phyloP scores from a whole-genome alignment of 805 yeast genomes.

The Cyberlindnera petersonii region DNA sequence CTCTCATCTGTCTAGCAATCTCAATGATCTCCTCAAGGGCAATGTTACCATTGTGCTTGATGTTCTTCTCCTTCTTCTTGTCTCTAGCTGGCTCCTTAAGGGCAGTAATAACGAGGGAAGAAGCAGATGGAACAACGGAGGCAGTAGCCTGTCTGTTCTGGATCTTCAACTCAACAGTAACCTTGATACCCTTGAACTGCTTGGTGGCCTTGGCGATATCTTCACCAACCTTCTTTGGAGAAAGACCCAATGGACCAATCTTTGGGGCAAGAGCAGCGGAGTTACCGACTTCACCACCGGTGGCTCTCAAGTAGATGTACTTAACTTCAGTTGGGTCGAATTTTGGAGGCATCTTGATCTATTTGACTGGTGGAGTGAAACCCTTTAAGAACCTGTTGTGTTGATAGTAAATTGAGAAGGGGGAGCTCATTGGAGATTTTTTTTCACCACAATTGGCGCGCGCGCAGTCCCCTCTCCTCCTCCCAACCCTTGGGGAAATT shows the following conservation, averaged over 20 bases:
- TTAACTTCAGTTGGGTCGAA: conserved; percentile 98
- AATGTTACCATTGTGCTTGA: conserved; percentile 98
- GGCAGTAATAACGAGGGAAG: conserved; percentile 97
- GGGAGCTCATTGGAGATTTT: conserved; percentile 3
- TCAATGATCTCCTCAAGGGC: conserved; percentile 94
- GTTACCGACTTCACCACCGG: conserved; percentile 99
- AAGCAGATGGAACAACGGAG: conserved; percentile 99
- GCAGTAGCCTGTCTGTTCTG: conserved; percentile 99
- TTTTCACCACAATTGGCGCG: conserved; percentile 5
- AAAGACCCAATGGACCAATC: conserved; percentile 99
- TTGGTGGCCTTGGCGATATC: conserved; percentile 99
- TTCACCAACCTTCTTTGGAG: conserved; percentile 99
- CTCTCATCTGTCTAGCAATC: conserved; percentile 96
- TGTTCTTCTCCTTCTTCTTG: conserved; percentile 99
- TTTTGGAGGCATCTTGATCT: conserved; percentile 85
- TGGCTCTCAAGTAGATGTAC: conserved; percentile 98
- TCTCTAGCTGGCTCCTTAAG: conserved; percentile 99
- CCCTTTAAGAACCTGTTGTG: not conserved
- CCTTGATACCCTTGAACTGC: conserved; percentile 98
- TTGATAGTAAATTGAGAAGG: too few relatives aligned
- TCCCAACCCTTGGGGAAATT: not conserved
- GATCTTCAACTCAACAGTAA: conserved; percentile 96
- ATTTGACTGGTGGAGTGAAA: conserved; percentile 1
- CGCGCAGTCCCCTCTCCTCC: not conserved
- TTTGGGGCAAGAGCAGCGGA: conserved; percentile 99